Evolutionary conservation across 2,329 filamentous ascomycete species (phyloP).

Genomic region (Didymella keratinophila): DNA sequence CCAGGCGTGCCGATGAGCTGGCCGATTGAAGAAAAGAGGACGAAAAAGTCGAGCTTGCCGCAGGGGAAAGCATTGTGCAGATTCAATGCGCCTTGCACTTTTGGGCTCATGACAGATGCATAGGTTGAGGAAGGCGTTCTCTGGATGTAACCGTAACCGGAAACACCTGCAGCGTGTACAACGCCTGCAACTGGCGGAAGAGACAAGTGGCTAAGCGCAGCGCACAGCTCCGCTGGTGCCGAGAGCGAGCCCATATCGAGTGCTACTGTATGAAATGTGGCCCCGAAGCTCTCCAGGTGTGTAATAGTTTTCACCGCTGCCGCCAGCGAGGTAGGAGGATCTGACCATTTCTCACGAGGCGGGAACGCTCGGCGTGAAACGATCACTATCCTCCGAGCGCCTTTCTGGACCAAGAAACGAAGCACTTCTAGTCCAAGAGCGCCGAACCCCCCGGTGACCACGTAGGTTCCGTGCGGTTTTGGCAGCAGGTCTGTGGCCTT

Average conservation of each 20-base stretch:
- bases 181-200: constrained; percentile 8
- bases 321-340: neutral
- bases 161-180: constrained; percentile 10
- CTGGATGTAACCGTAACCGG: constrained; percentile 2
- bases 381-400: constrained; percentile 11
- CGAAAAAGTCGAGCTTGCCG: constrained; percentile 10
- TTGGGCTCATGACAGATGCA: constrained; percentile 7
- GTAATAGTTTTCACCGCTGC: constrained; percentile 3
- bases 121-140: too few relatives aligned
- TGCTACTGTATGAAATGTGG: constrained; percentile 4
- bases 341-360: constrained; percentile 1
- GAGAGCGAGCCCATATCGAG: constrained; percentile 3
- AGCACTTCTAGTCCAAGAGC: constrained; percentile 8
- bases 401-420: constrained; percentile 6
- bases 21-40: constrained; percentile 11
- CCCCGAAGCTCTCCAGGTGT: constrained; percentile 1
- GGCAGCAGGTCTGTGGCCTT: constrained; percentile 3
- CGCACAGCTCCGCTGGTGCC: neutral
- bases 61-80: constrained; percentile 9
- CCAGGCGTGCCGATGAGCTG: constrained; percentile 9
- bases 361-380: constrained; percentile 6
- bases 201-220: constrained; percentile 2
- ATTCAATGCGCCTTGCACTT: constrained; percentile 4
- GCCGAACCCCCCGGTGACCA: constrained; percentile 19
- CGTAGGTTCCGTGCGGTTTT: constrained; percentile 16